These are phyloP conservation scores for Phanerodontia chrysosporium DNA, from an alignment of 768 basidiomycete species.

Conservation along the genomic window DNA sequence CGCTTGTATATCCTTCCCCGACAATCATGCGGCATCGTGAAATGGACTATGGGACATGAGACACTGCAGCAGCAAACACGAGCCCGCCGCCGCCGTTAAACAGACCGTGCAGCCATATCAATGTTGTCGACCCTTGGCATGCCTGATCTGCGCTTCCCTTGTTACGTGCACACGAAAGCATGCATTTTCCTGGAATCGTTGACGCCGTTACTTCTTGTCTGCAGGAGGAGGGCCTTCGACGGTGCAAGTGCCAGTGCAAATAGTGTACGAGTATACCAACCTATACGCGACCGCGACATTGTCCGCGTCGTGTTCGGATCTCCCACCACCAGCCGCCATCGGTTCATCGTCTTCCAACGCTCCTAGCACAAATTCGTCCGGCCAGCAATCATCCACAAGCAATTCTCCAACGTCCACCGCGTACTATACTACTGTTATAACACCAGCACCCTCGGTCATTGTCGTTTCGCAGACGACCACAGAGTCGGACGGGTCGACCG, in stretches of 20 bases:
- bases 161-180: neutral
- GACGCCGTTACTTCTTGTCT: conserved; percentile 1
- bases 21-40: neutral
- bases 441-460: conserved; percentile 15
- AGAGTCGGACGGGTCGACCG: conserved; percentile 37
- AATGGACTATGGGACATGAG: neutral
- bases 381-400: neutral
- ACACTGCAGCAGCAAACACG: neutral
- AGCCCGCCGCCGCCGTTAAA: conserved; percentile 13
- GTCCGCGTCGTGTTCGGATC: conserved; percentile 35
- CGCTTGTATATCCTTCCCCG: neutral
- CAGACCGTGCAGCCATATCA: conserved; percentile 12
- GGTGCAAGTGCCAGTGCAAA: conserved; percentile 39
- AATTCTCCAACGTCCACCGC: neutral
- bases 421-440: neutral
- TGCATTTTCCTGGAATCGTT: conserved; percentile 2
- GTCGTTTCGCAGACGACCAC: conserved; percentile 33
- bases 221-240: conserved; percentile 24
- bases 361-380: neutral
- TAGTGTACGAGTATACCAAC: conserved; percentile 29
- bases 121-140: neutral
- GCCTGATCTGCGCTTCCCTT: conserved; percentile 11
- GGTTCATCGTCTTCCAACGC: conserved; percentile 11
- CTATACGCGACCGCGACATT: conserved; percentile 34
- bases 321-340: too few relatives aligned